Evolutionary conservation across 208 protist species (phyloP).

Genomic region (Wallacemonas rigidus): DNA sequence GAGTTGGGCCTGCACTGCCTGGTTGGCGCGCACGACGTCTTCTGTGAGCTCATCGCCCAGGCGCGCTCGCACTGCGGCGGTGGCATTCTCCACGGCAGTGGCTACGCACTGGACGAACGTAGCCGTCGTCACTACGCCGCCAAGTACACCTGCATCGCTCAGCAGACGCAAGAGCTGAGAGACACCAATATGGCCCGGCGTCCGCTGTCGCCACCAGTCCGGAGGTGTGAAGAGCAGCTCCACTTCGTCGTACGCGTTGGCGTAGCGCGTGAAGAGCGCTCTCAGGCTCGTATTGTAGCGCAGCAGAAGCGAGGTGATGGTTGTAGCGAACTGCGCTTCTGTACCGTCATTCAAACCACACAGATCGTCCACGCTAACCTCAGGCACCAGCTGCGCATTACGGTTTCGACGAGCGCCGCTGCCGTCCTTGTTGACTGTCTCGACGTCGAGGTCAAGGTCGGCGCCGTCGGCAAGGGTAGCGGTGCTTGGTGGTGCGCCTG

Average conservation of each 20-base stretch:
- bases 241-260: conserved; percentile 33
- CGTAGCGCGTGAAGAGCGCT: conserved; percentile 58
- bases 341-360: conserved; percentile 36
- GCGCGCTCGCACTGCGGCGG: background rate
- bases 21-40: conserved; percentile 14
- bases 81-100: conserved; percentile 25
- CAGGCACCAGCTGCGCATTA: conserved; percentile 37
- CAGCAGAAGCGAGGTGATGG: conserved; percentile 56
- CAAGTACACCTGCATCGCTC: conserved; percentile 56
- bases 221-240: conserved; percentile 54
- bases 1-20: conserved; percentile 19
- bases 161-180: conserved; percentile 74
- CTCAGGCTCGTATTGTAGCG: conserved; percentile 76
- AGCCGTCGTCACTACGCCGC: conserved; percentile 44
- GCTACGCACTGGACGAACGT: conserved; percentile 57
- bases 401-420: conserved; percentile 12
- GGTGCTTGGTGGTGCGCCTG: background rate
- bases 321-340: conserved; percentile 23
- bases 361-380: conserved; percentile 39
- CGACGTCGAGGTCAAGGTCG: conserved; percentile 30
- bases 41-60: conserved; percentile 7
- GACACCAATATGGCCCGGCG: conserved; percentile 60
- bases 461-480: conserved; percentile 12
- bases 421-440: conserved; percentile 15
- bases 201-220: conserved; percentile 79